Evolutionary conservation across 1,139 yeast species (phyloP), one percentile per base, ranked within the genome.

Genomic region (Suhomyces bolitotheri): DNA sequence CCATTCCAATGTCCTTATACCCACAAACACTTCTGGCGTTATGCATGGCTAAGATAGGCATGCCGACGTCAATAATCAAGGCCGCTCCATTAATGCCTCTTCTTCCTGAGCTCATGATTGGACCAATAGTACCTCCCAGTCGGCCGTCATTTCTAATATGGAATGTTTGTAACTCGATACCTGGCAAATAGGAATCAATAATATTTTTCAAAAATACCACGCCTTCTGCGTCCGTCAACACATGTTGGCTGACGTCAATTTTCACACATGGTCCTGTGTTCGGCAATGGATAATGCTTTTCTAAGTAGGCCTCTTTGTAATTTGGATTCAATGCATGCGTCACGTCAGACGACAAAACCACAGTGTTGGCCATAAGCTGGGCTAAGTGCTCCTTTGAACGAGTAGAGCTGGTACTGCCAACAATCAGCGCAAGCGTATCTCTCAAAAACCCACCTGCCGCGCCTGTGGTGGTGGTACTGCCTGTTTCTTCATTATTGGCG

Each of bases 241-340:
- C 67, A 41, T 66, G 71, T 16, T 64, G 68, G 45, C 66, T 67
- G 11, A 71, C 61, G 44, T 70, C 75, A 32, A 65, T 50, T 29
- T 71, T 62, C 29, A 69, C 46, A 2, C 70, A 53, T 4, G 71
- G 54, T 1, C 76, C 76, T 4, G 53, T 60, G 43, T 71, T 71
- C 30, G 73, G 75, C 10, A 64, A 44, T 1, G 76, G 74, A 39
- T 50, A 59, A 49, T 70, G 71, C 29, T 58, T 52, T 29, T 63
- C 64, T 39, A 70, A 57, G 43, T 71, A 71, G 4, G 53, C 64
- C 16, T 49, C 46, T 14, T 49, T 38, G 41, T 67, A 71, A 46
- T 70, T 70, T n/a, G 76, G 76, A 44, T 71, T 71, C 24, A 69
- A 47, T 15, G 67, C 63, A 44, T 71, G 76, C n/a, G 65, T 70